Evolutionary conservation across 768 basidiomycete genomes (phyloP).

Genomic region (Tubosaeta sp.): DNA sequence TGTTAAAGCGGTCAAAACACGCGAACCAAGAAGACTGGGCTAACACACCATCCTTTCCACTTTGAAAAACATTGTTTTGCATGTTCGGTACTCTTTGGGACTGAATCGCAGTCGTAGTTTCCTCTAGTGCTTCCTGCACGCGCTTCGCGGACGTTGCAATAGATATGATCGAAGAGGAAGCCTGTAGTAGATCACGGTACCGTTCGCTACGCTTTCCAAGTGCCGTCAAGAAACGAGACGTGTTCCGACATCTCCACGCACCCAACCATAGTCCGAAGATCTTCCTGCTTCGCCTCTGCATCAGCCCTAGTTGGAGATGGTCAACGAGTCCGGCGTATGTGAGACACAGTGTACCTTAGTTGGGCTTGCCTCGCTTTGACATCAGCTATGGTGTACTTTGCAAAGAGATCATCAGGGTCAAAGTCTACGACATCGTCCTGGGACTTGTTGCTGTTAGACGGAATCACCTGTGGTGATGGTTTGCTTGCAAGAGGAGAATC

Average conservation of each 20-base stretch:
- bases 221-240: slow-evolving; percentile 30
- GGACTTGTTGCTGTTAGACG: slow-evolving; percentile 11
- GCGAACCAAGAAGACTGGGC: not conserved
- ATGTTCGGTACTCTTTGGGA: slow-evolving; percentile 43
- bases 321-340: not conserved
- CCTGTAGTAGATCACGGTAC: slow-evolving; percentile 82
- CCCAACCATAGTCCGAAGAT: slow-evolving; percentile 89
- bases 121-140: slow-evolving; percentile 60
- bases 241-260: slow-evolving; percentile 42
- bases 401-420: slow-evolving; percentile 73
- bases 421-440: slow-evolving; percentile 27
- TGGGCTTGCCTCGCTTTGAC: slow-evolving; percentile 65
- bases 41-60: slow-evolving; percentile 42
- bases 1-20: slow-evolving; percentile 1
- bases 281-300: slow-evolving; percentile 84
- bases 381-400: slow-evolving; percentile 65
- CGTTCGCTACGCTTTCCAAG: slow-evolving; percentile 75
- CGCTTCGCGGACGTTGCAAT: slow-evolving; percentile 65
- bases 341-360: slow-evolving; percentile 46
- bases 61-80: slow-evolving; percentile 37
- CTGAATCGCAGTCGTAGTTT: slow-evolving; percentile 52
- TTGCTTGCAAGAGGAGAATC: slow-evolving; percentile 7
- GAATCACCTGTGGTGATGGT: not conserved
- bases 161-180: slow-evolving; percentile 78
- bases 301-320: slow-evolving; percentile 48